Evolutionary conservation across 257 asterid genomes (phyloP).

Genomic region (Solanum bulbocastanum): DNA sequence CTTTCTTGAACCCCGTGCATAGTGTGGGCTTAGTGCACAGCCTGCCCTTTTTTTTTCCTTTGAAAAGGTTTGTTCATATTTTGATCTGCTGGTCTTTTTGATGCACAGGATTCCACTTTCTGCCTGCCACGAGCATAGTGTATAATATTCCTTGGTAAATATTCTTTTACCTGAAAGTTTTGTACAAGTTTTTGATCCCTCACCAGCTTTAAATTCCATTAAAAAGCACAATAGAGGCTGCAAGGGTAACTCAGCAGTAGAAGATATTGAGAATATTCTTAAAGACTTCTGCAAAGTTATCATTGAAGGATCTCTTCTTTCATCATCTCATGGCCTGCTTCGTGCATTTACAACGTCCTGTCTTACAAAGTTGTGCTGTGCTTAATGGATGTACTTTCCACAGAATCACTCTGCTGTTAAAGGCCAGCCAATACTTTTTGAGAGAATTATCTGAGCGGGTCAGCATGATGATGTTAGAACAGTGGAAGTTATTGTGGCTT

Average conservation of each 20-base stretch:
- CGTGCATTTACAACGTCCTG: conserved; percentile 36
- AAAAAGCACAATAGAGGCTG: conserved; percentile 72
- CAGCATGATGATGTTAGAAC: conserved; percentile 53
- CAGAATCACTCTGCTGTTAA: conserved; percentile 74
- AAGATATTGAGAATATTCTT: conserved; percentile 59
- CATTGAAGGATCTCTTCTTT: conserved; percentile 72
- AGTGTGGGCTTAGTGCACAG: not conserved
- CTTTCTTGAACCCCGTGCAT: not conserved
- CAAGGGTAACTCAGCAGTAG: conserved; percentile 49
- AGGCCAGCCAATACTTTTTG: conserved; percentile 58
- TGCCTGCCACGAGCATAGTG: conserved; percentile 82
- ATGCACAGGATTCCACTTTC: conserved; percentile 69
- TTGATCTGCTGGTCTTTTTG: conserved; percentile 5
- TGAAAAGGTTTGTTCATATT: not conserved
- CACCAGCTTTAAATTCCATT: conserved; percentile 24
- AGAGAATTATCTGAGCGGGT: conserved; percentile 70
- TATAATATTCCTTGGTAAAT: conserved; percentile 66
- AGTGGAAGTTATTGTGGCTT: conserved; percentile 75
- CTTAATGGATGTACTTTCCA: conserved; percentile 68
- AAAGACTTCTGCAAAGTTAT: conserved; percentile 48
- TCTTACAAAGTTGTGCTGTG: conserved; percentile 75
- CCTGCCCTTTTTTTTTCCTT: not conserved
- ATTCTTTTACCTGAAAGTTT: conserved; percentile 46
- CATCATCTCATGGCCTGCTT: conserved; percentile 76
- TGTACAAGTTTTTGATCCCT: conserved; percentile 40